phyloP scores from a whole-genome alignment of 108 stramenopile genomes.

The Licmophora abbreviata region DNA sequence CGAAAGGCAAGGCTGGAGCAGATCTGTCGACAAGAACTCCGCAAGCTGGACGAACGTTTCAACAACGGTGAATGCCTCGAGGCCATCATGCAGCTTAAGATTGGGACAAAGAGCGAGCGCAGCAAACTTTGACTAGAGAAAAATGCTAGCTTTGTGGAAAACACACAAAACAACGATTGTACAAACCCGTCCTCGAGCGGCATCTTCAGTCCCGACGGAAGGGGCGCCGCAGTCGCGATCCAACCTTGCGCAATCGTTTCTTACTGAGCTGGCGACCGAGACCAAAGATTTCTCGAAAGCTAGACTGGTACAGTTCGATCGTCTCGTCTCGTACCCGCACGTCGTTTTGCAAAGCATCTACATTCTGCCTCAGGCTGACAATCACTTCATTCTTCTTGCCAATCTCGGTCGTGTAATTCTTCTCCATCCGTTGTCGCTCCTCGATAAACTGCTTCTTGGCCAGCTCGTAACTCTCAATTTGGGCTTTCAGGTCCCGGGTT shows the following conservation, averaged over 20 bases:
- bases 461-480: not conserved
- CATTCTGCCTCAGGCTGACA: slow-evolving; percentile 8
- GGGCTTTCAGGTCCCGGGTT: not conserved
- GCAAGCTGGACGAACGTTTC: slow-evolving; percentile 21
- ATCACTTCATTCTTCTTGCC: slow-evolving; percentile 20
- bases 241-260: slow-evolving; percentile 1
- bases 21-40: slow-evolving; percentile 18
- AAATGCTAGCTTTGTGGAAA: not conserved
- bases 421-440: slow-evolving; percentile 6
- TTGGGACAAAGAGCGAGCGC: not conserved
- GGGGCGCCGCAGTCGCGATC: not conserved
- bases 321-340: slow-evolving; percentile 17
- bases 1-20: slow-evolving; percentile 6
- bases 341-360: slow-evolving; percentile 14
- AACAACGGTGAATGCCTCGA: slow-evolving; percentile 14
- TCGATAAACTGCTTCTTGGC: slow-evolving; percentile 6
- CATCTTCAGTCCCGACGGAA: slow-evolving; percentile 1
- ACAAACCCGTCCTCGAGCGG: too few species aligned
- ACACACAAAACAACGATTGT: not conserved
- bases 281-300: slow-evolving; percentile 19
- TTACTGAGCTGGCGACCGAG: slow-evolving; percentile 3
- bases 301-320: slow-evolving; percentile 24
- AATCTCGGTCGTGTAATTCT: slow-evolving; percentile 3
- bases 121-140: slow-evolving; percentile 4
- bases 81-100: slow-evolving; percentile 13